Evolutionary conservation across 179 eudicot species (phyloP), one percentile per base, ranked within the genome.

Genomic region (Carnegiea gigantea): DNA sequence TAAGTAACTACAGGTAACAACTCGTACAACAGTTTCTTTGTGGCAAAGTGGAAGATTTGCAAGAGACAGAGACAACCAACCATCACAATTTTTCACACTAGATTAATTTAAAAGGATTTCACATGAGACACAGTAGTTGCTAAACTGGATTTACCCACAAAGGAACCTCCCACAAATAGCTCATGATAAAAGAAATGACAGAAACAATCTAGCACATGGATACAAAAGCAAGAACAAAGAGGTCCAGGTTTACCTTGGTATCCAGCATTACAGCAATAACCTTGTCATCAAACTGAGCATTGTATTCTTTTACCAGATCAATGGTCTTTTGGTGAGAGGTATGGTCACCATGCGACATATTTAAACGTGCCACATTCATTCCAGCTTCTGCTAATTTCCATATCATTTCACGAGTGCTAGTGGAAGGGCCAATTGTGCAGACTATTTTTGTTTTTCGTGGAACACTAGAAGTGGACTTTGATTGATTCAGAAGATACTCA

Each of bases 311-410:
- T 73, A 95, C 98, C 53, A 97, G 85, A 84, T 97, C 97, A 84
- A 97, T 92, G 51, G 97, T 93, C 86, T 97, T 94, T 89, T 92
- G 90, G 73, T 97, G 99, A 26, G 99, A 97, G 21, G 95, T 89
- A 90, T 97, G 99, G 82, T 97, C 97, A 67, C 98, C 98, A 60
- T 97, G 99, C 20, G 99, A 97, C 99, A 97, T 97, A 86, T 97
- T 97, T 67, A 97, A 85, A 49, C 98, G 97, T 48, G 99, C 99
- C 82, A 97, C 98, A 79, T 94, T 92, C 99, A 97, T 97, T 77
- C 99, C 99, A 77, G 90, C 82, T 86, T 97, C 98, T 18, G 98
- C 99, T 60, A 97, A 87, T 82, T 90, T 97, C 98, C 98, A 97
- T 86, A 97, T 95, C 99, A 97, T 97, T 81, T 97, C 98, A 0